Base-by-base conservation (phyloP, 176 grass and related monocot species). In the Puya raimondii region DNA sequence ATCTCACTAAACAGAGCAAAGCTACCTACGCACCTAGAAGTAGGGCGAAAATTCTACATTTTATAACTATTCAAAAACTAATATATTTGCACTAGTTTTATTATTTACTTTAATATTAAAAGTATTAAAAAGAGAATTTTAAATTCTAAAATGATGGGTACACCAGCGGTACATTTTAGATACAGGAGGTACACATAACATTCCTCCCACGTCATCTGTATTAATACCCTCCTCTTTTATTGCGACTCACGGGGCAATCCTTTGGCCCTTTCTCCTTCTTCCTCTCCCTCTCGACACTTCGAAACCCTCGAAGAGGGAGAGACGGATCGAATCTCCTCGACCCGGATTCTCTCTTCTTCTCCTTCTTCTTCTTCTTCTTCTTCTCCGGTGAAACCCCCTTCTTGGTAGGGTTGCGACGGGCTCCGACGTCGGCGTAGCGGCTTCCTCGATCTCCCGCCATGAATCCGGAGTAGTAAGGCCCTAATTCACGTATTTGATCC, bases 401-500 rank as follows among this genome's bases (percentile, higher is more conserved):
- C 11, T 4, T 48, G 17, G 16, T 50, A 11, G 57, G 11, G 9
- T 9, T 25, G 15, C 63, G 10, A 75, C 52, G 50, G 42, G 7
- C 18, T 12, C 16, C 10, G 63, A 23, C 25, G 25, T 49, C 63
- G 73, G 48, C 13, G 63, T 47, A 20, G 22, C 25, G 11, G 14
- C 3, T 76, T 20, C 20, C 14, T 61, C 56, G 56, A 20, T 42
- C 26, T 21, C 12, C 64, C 25, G 50, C 50, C 50, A 76, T 76
- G 73, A 76, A 67, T 76, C 73, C 73, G 64, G 73, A 76, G 26
- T 76, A 76, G 73, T 76, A 56, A 76, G 73, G 65, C n/a, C 7
- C 11, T 1, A 14, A 25, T 18, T n/a, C 12, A 11, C 12, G 4
- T 11, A 51, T 21, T 33, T 50, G 56, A 61, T 61, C 2, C 22